Conservation (phyloP, 2,329 filamentous ascomycete genomes). For the Elsinoe arachidis region DNA sequence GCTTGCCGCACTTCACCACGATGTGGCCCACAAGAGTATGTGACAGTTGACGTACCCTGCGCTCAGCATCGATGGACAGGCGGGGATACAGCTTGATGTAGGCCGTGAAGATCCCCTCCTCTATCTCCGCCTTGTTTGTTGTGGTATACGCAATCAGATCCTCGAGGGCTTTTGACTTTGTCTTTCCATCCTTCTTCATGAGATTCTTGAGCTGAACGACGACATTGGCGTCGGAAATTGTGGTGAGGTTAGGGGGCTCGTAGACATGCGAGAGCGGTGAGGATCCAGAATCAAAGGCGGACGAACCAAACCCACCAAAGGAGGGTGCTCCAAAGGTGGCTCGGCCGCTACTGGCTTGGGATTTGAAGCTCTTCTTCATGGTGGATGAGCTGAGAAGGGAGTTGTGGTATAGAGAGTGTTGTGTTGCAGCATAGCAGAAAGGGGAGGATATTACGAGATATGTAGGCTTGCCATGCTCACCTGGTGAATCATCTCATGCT, state of each 20-base stretch:
- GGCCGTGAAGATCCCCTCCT: conserved; percentile 75
- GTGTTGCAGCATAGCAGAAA: not conserved
- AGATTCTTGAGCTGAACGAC: conserved; percentile 90
- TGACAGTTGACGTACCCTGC: conserved; percentile 77
- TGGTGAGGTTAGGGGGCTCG: conserved; percentile 72
- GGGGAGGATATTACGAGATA: not conserved
- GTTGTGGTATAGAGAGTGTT: not conserved
- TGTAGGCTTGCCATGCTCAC: not conserved
- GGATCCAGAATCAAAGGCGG: conserved; percentile 31
- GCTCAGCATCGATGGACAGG: conserved; percentile 79
- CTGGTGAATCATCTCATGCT: not conserved
- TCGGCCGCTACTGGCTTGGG: conserved; percentile 55
- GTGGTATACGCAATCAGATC: conserved; percentile 63
- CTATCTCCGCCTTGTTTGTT: conserved; percentile 51
- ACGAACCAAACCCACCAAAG: conserved; percentile 38
- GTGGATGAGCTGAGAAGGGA: not conserved
- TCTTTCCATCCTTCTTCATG: conserved; percentile 85
- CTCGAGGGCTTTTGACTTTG: conserved; percentile 82
- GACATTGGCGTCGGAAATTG: conserved; percentile 69
- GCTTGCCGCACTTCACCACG: conserved; percentile 57
- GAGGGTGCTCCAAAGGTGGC: conserved; percentile 37
- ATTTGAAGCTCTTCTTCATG: conserved; percentile 54
- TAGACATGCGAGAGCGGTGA: conserved; percentile 77
- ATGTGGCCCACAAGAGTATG: conserved; percentile 64
- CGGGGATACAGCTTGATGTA: conserved; percentile 82